Conservation (phyloP, 176 grass and related monocot species). For the Raddia distichophylla region DNA sequence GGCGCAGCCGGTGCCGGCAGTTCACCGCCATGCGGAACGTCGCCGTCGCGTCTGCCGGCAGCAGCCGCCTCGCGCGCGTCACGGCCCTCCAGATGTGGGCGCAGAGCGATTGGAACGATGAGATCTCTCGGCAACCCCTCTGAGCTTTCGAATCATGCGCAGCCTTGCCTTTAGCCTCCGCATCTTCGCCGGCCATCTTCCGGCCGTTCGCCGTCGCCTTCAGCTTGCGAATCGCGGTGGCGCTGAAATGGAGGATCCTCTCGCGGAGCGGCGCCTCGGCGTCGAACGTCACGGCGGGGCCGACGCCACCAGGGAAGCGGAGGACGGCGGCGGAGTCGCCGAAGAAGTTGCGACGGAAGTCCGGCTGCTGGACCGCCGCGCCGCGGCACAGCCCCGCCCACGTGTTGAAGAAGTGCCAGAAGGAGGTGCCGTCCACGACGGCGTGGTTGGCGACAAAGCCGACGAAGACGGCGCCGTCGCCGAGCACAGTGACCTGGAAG, state of each 20-base stretch:
- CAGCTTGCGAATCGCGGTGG: constrained; percentile 50
- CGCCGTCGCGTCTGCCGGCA: constrained; percentile 42
- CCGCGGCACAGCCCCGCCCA: constrained; percentile 85
- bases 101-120: constrained; percentile 84
- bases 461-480: constrained; percentile 80
- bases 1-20: constrained; percentile 81
- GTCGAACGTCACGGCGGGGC: constrained; percentile 79
- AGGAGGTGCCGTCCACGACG: constrained; percentile 86
- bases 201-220: constrained; percentile 65
- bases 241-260: constrained; percentile 74
- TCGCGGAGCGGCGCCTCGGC: constrained; percentile 72
- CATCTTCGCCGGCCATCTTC: background rate
- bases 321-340: constrained; percentile 65
- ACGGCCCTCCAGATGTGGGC: constrained; percentile 77
- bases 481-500: constrained; percentile 78
- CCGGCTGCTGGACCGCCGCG: constrained; percentile 45
- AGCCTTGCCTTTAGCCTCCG: constrained; percentile 61
- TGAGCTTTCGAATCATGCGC: constrained; percentile 48
- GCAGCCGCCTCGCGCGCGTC: constrained; percentile 63
- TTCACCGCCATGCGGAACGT: constrained; percentile 97
- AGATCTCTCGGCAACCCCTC: constrained; percentile 45
- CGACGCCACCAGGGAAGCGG: constrained; percentile 50
- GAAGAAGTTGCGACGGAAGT: constrained; percentile 73
- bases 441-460: constrained; percentile 75
- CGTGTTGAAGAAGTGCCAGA: constrained; percentile 95